Evolutionary conservation across 148 eudicot genomes (phyloP), one percentile per base, ranked within the genome.

Genomic region (Cornus controversa): DNA sequence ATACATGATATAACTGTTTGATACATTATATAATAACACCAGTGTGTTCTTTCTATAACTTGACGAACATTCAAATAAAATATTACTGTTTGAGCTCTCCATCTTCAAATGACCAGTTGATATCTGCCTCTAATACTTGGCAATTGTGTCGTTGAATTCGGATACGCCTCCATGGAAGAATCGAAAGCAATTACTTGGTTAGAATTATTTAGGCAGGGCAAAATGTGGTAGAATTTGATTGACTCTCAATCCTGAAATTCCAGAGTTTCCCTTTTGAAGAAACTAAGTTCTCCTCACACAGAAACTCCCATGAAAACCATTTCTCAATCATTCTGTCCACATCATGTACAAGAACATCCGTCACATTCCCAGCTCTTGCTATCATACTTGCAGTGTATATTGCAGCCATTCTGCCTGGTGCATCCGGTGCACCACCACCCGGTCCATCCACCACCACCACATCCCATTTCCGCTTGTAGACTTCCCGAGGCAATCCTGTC

Each of bases 271-370:
- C 99, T 86, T 92, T 96, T 0, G 95, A 91, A 36, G 92, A 93
- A 77, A 91, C 91, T 80, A 96, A 78, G 71, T 96, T 93, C 64
- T 89, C 85, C 23, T 96, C 93, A 67, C 98, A 93, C 54, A 96
- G 75, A 47, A 90, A 96, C 87, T 96, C 99, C 94, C 99, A 87
- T 25, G 98, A 86, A 80, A 89, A 96, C 99, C 99, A 96, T 78
- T 82, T 93, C 79, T 96, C 98, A 3, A 96, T 92, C 82, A 78
- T 87, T 54, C 97, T 53, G 77, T 96, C 88, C 24, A 88, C 88
- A 83, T 96, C 97, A 64, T 96, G 98, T 36, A 96, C 94, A 45
- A 93, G 75, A 62, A 96, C 97, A 84, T 89, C 85, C 42, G 91
- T 88, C 73, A 8, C 62, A 70, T 92, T 90, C 75, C 89, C 85